Conservation (phyloP, 176 grass and related monocot genomes). For the Stipa capillata region DNA sequence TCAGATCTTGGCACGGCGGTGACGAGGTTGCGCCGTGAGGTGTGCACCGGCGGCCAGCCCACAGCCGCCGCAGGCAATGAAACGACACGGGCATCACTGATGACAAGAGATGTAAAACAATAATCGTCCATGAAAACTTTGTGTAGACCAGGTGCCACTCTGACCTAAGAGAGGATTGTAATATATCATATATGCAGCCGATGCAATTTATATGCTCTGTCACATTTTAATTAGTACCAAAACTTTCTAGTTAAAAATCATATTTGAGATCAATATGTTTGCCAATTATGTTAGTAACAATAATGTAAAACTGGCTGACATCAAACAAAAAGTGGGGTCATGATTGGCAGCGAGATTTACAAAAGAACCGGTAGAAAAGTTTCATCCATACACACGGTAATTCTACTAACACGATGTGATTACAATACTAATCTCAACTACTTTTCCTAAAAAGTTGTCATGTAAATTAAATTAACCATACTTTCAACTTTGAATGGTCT, state of each 20-base stretch:
- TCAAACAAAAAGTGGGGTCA: background rate
- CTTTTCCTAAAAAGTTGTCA: background rate
- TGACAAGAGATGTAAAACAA: background rate
- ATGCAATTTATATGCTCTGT: background rate
- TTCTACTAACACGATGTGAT: background rate
- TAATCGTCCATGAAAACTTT: background rate
- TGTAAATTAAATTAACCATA: background rate
- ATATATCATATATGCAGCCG: background rate
- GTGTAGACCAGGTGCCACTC: background rate
- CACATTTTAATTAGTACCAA: background rate
- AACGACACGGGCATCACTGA: background rate
- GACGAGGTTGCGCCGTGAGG: constrained; percentile 43
- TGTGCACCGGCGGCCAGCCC: constrained; percentile 73
- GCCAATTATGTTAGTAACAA: background rate
- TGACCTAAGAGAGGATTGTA: background rate
- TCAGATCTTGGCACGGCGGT: background rate
- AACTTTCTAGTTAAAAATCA: background rate
- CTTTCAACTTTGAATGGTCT: background rate
- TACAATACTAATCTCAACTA: background rate
- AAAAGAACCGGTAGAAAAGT: background rate
- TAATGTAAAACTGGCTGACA: too few species aligned
- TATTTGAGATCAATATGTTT: background rate
- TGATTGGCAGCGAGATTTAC: background rate
- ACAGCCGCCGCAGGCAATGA: constrained; percentile 6
- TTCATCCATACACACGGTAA: background rate